Conservation (phyloP, 768 basidiomycete species). For the Calocybe indica region DNA sequence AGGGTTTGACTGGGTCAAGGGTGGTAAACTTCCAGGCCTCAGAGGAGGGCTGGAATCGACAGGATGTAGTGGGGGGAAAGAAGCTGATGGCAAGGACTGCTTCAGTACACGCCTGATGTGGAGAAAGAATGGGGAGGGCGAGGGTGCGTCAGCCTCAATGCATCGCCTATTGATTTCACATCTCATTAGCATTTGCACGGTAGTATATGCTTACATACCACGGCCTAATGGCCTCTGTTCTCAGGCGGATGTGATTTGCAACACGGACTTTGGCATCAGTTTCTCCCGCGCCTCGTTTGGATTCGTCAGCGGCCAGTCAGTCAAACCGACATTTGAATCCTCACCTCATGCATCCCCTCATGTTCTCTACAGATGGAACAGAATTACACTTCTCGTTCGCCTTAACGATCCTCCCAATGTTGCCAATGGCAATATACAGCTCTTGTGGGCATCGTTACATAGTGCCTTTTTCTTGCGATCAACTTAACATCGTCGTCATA, state of each 20-base stretch:
- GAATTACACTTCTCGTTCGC: conserved; percentile 69
- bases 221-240: conserved; percentile 55
- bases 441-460: conserved; percentile 47
- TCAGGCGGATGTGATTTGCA: conserved; percentile 52
- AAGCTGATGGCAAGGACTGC: conserved; percentile 60
- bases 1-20: conserved; percentile 65
- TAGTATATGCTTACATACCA: conserved; percentile 81
- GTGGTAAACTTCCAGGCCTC: conserved; percentile 74
- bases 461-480: background rate
- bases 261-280: conserved; percentile 74
- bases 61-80: conserved; percentile 66
- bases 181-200: no score
- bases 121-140: conserved; percentile 56
- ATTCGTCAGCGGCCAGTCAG: conserved; percentile 60
- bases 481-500: conserved; percentile 15
- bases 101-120: conserved; percentile 78
- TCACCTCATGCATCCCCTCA: background rate
- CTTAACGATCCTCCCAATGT: conserved; percentile 61
- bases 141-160: conserved; percentile 41
- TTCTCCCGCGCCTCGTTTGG: conserved; percentile 61
- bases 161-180: no score
- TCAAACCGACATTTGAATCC: conserved; percentile 8
- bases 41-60: conserved; percentile 58
- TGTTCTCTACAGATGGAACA: conserved; percentile 49
- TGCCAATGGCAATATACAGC: conserved; percentile 69